Evolutionary conservation across 1,284 basidiomycete species (phyloP).

Genomic region (Psilocybe mexicana): DNA sequence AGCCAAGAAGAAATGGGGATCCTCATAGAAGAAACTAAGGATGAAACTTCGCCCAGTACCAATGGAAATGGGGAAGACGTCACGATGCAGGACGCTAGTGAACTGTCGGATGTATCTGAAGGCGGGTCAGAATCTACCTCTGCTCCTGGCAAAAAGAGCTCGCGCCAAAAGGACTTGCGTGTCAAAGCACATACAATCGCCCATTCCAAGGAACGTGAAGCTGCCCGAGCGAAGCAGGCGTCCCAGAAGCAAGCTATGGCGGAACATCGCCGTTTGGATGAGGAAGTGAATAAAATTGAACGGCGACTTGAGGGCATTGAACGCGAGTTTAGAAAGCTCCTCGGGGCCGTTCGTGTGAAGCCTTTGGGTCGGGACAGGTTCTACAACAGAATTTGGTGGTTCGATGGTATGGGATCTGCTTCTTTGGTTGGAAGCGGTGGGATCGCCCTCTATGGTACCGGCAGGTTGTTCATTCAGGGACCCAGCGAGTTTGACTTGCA

Average conservation of each 20-base stretch:
- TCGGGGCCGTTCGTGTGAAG: slow-evolving; percentile 82
- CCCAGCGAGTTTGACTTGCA: slow-evolving; percentile 79
- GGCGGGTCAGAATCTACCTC: slow-evolving; percentile 46
- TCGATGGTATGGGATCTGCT: slow-evolving; percentile 91
- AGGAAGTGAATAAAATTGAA: slow-evolving; percentile 82
- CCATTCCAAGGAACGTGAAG: slow-evolving; percentile 75
- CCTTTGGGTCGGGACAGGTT: slow-evolving; percentile 93
- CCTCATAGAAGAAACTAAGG: slow-evolving; percentile 63
- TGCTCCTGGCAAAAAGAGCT: slow-evolving; percentile 45
- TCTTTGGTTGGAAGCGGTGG: slow-evolving; percentile 75
- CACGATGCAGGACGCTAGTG: slow-evolving; percentile 62
- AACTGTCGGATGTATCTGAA: slow-evolving; percentile 72
- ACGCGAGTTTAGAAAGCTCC: slow-evolving; percentile 87
- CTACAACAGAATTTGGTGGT: slow-evolving; percentile 97
- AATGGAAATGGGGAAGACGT: slow-evolving; percentile 56
- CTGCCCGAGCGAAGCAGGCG: slow-evolving; percentile 70
- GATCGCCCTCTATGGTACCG: slow-evolving; percentile 82
- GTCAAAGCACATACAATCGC: slow-evolving; percentile 58
- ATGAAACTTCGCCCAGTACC: slow-evolving; percentile 33
- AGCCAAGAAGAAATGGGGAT: slow-evolving; percentile 75
- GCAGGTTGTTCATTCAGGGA: slow-evolving; percentile 89
- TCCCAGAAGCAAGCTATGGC: slow-evolving; percentile 70
- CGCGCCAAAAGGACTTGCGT: slow-evolving; percentile 54
- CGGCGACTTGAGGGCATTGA: slow-evolving; percentile 85
- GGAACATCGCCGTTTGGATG: slow-evolving; percentile 81